Evolutionary conservation across 495 filamentous ascomycete species (phyloP), one percentile per base, ranked within the genome.

Genomic region (Xylaria scruposa): DNA sequence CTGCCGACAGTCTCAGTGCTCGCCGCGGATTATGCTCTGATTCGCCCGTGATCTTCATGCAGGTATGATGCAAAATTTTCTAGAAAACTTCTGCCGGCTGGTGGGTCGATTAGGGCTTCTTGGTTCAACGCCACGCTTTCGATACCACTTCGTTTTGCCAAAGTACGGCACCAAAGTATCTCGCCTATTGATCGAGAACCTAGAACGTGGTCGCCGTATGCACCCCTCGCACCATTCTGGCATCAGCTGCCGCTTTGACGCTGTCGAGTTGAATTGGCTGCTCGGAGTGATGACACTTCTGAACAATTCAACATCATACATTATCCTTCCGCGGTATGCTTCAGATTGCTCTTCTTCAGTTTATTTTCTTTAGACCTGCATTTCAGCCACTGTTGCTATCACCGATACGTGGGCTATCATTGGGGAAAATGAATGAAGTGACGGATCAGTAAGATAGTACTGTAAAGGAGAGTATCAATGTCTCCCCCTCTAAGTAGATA

Each of bases 71-170:
- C 46, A 70, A 44, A 64, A 10, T 44, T 70, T 70, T 70, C 68
- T 70, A 70, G 68, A 70, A 70, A 44, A 70, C 33, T 38, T 70
- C 68, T 31, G 59, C 47, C 44, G 19, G 49, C 26, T 64, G 36
- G 68, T 70, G 60, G 59, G 59, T 64, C 68, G 46, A 42, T 31
- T 5, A 62, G 29, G 29, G 68, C n/a, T 62, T 53, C 58, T 47
- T 62, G 13, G 19, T 53, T 63, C 56, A 46, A 62, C 49, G 51
- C 19, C 51, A 31, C 47, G 42, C 24, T 51, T 42, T 49, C 46
- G 6, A 70, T 53, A 26, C 58, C 26, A 70, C 58, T 46, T 40
- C 59, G 38, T 2, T 36, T 42, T 40, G 15, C n/a, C 40, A 51
- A 49, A n/a, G 13, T 51, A 56, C 33, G 53, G 10, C 59, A 9